Conservation (phyloP, 108 stramenopile species). For the Cyclotella cryptica region DNA sequence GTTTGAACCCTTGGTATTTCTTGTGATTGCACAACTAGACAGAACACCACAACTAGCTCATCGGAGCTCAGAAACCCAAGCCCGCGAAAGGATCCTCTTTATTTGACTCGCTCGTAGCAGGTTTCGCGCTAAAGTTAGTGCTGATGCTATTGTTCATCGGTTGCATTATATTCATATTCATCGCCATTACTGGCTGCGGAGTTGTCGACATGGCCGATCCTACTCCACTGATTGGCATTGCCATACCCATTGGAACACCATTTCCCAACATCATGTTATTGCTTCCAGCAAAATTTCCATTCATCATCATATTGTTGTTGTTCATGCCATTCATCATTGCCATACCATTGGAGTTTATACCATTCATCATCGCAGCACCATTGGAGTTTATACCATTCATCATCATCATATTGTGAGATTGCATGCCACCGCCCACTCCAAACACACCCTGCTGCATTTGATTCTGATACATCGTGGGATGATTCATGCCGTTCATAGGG, state of each 20-base stretch:
- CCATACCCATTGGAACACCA: neutral
- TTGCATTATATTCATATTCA: slow-evolving; percentile 42
- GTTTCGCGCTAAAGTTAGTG: slow-evolving; percentile 26
- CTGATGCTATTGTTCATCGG: slow-evolving; percentile 37
- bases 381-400: slow-evolving; percentile 33
- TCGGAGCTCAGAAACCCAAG: slow-evolving; percentile 34
- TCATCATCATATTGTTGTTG: slow-evolving; percentile 17
- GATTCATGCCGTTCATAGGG: neutral
- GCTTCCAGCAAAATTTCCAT: slow-evolving; percentile 9
- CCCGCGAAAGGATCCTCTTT: slow-evolving; percentile 55
- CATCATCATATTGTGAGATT: slow-evolving; percentile 37
- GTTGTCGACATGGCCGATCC: neutral
- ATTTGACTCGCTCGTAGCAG: slow-evolving; percentile 6
- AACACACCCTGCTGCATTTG: neutral
- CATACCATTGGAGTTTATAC: slow-evolving; percentile 35
- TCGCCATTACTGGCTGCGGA: slow-evolving; percentile 22
- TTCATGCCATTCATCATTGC: slow-evolving; percentile 36
- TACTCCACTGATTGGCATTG: neutral
- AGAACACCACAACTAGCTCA: neutral
- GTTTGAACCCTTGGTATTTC: neutral
- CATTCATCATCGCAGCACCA: slow-evolving; percentile 29
- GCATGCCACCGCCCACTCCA: slow-evolving; percentile 26
- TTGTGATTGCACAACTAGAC: neutral
- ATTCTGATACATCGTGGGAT: neutral
- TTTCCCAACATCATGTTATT: slow-evolving; percentile 7